phyloP scores from a whole-genome alignment of 441 rosid genomes.

The Sinapis alba region DNA sequence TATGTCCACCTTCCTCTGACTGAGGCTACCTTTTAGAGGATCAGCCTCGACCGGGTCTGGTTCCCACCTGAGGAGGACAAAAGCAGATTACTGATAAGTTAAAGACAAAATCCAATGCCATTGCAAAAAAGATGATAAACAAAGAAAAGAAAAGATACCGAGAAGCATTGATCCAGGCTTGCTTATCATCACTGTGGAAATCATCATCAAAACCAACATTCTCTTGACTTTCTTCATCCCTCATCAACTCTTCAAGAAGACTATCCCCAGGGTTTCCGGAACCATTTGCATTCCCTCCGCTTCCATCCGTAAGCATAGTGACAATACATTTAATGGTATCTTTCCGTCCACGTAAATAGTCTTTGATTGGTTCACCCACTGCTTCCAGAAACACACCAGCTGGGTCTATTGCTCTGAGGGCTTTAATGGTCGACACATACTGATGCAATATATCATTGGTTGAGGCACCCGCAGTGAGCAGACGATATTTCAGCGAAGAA shows the following conservation, averaged over 20 bases:
- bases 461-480: conserved; percentile 99
- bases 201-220: conserved; percentile 70
- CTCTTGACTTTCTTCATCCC: conserved; percentile 91
- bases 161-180: conserved; percentile 83
- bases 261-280: conserved; percentile 90
- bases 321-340: conserved; percentile 97
- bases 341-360: conserved; percentile 89
- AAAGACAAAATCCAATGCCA: conserved; percentile 7
- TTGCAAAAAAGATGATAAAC: conserved; percentile 14
- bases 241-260: conserved; percentile 97
- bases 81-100: conserved; percentile 19
- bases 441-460: conserved; percentile 99
- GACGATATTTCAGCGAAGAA: conserved; percentile 82
- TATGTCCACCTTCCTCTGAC: conserved; percentile 87
- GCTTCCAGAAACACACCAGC: conserved; percentile 97
- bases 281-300: conserved; percentile 85
- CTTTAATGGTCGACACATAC: conserved; percentile 96
- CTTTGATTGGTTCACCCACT: conserved; percentile 97
- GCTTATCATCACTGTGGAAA: conserved; percentile 85
- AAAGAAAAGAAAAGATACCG: conserved; percentile 45
- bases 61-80: conserved; percentile 78
- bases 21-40: conserved; percentile 86
- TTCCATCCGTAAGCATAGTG: conserved; percentile 98
- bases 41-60: conserved; percentile 98
- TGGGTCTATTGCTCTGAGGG: conserved; percentile 92